Percentiles rank a stretch among this genome's conserved stretches.
phyloP scores from a whole-genome alignment of 2,329 filamentous ascomycete genomes.

The Trichoderma sp. region DNA sequence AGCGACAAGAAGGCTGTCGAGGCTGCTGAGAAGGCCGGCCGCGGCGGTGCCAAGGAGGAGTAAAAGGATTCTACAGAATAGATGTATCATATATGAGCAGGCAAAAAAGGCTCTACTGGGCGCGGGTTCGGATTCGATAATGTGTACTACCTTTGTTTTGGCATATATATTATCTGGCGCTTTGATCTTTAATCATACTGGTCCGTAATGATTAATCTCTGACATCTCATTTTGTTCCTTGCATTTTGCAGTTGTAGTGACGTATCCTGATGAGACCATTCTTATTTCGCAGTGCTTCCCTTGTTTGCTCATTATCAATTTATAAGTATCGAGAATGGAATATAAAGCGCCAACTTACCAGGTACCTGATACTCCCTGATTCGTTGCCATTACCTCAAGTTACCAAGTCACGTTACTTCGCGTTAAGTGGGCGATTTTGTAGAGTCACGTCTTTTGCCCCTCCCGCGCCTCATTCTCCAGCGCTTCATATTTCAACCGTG shows the following conservation, averaged over 20 bases:
- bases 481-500: background rate
- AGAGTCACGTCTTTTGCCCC: constrained; percentile 30
- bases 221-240: background rate
- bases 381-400: background rate
- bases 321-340: no score
- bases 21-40: constrained; percentile 73
- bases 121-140: constrained; percentile 8
- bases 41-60: constrained; percentile 72
- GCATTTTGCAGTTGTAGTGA: background rate
- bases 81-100: background rate
- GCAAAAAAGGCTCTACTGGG: background rate
- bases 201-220: background rate
- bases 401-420: constrained; percentile 35
- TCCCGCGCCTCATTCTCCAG: constrained; percentile 21
- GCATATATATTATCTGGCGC: background rate
- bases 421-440: constrained; percentile 29
- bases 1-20: constrained; percentile 91
- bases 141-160: background rate
- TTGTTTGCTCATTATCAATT: no score
- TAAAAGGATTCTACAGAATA: constrained; percentile 40
- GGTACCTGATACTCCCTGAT: background rate
- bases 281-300: background rate
- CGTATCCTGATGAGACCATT: background rate
- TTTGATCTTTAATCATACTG: background rate
- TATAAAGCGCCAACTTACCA: no score